Evolutionary conservation across 495 filamentous ascomycete genomes (phyloP).

Genomic region (Hypoxylon fuscum): DNA sequence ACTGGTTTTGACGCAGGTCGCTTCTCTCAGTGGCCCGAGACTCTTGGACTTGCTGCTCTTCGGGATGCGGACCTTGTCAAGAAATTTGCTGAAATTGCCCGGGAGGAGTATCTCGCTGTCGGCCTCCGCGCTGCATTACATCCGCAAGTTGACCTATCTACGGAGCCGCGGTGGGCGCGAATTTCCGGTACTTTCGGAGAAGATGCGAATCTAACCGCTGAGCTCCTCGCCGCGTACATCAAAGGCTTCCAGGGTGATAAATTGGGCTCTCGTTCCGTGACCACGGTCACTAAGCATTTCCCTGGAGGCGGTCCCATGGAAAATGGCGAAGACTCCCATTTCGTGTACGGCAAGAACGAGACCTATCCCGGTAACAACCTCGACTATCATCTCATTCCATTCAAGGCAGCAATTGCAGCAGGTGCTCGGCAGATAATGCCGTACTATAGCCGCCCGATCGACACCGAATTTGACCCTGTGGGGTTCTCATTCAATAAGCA

Average conservation of each 20-base stretch:
- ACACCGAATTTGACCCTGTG: constrained; percentile 38
- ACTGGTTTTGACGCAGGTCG: constrained; percentile 33
- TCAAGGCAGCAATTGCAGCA: constrained; percentile 44
- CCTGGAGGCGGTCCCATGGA: constrained; percentile 48
- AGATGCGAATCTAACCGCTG: constrained; percentile 41
- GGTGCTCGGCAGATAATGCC: constrained; percentile 50
- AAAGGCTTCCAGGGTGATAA: constrained; percentile 37
- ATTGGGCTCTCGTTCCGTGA: constrained; percentile 36
- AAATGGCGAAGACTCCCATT: constrained; percentile 52
- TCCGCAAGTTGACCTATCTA: constrained; percentile 50
- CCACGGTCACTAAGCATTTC: constrained; percentile 51
- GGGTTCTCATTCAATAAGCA: constrained; percentile 43
- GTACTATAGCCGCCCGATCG: constrained; percentile 41
- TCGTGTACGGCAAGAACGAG: constrained; percentile 49
- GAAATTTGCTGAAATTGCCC: constrained; percentile 36
- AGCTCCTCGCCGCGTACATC: constrained; percentile 38
- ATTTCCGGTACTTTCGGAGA: constrained; percentile 46
- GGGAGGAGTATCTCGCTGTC: constrained; percentile 39
- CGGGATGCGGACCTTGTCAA: constrained; percentile 16
- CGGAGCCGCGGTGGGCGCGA: constrained; percentile 50
- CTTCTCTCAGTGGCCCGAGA: constrained; percentile 42
- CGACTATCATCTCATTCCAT: constrained; percentile 44
- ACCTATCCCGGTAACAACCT: constrained; percentile 48
- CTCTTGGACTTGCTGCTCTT: constrained; percentile 40
- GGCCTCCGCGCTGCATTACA: constrained; percentile 43